phyloP scores from a whole-genome alignment of 306 rosid species.

The Vigna unguiculata region DNA sequence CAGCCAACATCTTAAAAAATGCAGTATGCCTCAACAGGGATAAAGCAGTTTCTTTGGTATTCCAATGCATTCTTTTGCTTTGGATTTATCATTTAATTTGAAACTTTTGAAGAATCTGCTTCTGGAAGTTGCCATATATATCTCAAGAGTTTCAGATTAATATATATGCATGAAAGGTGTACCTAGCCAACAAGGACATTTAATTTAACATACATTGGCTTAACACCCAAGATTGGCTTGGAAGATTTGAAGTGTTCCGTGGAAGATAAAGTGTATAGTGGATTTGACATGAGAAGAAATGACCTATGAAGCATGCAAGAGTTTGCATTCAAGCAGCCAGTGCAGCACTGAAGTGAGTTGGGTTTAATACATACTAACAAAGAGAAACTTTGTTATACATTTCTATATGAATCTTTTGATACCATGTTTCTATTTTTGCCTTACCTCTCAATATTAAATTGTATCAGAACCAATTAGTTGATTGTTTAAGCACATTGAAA shows the following conservation, averaged over 20 bases:
- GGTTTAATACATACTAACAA: slow-evolving; percentile 38
- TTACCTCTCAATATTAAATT: background rate
- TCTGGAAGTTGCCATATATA: slow-evolving; percentile 34
- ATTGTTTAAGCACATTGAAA: slow-evolving; percentile 21
- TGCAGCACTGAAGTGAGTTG: slow-evolving; percentile 29
- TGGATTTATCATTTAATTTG: slow-evolving; percentile 23
- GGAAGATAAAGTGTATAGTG: slow-evolving; percentile 26
- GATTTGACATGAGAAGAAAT: slow-evolving; percentile 32
- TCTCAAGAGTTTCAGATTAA: slow-evolving; percentile 24
- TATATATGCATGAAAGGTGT: slow-evolving; percentile 29
- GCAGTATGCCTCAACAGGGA: slow-evolving; percentile 64
- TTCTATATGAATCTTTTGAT: slow-evolving; percentile 19
- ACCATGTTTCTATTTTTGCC: slow-evolving; percentile 12
- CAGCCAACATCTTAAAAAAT: slow-evolving; percentile 65
- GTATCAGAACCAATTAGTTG: slow-evolving; percentile 7
- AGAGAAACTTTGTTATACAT: slow-evolving; percentile 1
- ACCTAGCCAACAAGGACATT: slow-evolving; percentile 23
- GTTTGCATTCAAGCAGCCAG: slow-evolving; percentile 30
- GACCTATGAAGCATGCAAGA: slow-evolving; percentile 26
- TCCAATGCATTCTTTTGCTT: slow-evolving; percentile 35
- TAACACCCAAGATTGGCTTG: slow-evolving; percentile 30
- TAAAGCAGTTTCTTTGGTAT: slow-evolving; percentile 46
- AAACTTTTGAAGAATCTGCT: slow-evolving; percentile 26
- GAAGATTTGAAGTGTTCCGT: slow-evolving; percentile 25
- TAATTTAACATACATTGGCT: slow-evolving; percentile 20